phyloP scores from a whole-genome alignment of 169 alveolate genomes.

The Eimeria sp. region DNA sequence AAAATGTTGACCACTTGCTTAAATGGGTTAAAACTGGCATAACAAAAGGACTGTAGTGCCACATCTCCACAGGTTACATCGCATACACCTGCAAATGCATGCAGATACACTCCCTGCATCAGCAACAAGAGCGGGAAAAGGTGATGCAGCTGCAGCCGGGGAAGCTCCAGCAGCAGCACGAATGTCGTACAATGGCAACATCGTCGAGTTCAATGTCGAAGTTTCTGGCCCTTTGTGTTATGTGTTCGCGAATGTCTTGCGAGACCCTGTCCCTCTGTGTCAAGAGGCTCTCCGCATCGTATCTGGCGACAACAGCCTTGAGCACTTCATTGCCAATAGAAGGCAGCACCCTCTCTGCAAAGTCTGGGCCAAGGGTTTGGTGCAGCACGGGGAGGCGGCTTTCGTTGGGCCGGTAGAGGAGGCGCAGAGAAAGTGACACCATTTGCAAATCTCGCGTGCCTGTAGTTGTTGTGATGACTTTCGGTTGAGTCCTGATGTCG shows the following conservation, averaged over 20 bases:
- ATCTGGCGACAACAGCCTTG: conserved; percentile 98
- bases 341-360: conserved; percentile 98
- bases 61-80: neutral
- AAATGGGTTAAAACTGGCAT: neutral
- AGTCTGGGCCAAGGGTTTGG: conserved; percentile 98
- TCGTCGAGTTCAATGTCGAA: conserved; percentile 98
- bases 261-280: conserved; percentile 98
- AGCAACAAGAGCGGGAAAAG: neutral
- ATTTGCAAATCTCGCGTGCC: conserved; percentile 97
- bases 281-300: conserved; percentile 97
- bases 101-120: neutral
- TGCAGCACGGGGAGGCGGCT: conserved; percentile 95
- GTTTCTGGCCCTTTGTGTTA: conserved; percentile 96
- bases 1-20: neutral
- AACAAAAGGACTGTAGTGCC: neutral
- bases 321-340: conserved; percentile 98
- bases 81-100: neutral
- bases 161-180: neutral
- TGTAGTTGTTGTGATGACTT: conserved; percentile 96
- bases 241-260: conserved; percentile 94
- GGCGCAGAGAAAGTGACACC: conserved; percentile 96
- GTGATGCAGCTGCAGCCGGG: neutral
- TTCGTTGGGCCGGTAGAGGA: conserved; percentile 95
- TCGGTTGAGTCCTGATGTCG: conserved; percentile 96
- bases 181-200: conserved; percentile 93